Evolutionary conservation across 352 stramenopile species (phyloP).

Genomic region (Phytophthora constricta): DNA sequence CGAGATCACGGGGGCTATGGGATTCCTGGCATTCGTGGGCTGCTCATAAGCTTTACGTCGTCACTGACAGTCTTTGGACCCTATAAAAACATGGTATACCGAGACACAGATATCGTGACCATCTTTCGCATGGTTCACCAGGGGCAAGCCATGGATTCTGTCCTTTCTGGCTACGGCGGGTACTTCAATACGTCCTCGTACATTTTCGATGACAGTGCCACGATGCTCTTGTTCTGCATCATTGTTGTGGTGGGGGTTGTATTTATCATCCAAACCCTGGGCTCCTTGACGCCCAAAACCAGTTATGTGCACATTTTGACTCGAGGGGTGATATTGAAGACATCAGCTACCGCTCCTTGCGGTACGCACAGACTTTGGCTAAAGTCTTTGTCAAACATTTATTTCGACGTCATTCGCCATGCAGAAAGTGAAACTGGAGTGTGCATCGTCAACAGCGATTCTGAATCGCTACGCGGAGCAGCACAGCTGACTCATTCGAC

Average conservation of each 20-base stretch:
- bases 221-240: slow-evolving; percentile 23
- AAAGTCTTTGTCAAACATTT: slow-evolving; percentile 20
- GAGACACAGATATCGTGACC: background rate
- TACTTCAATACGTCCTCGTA: slow-evolving; percentile 25
- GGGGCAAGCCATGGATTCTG: slow-evolving; percentile 21
- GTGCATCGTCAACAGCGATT: too few species aligned
- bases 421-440: too few species aligned
- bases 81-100: slow-evolving; percentile 36
- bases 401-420: slow-evolving; percentile 13
- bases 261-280: background rate
- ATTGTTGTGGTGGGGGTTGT: slow-evolving; percentile 2
- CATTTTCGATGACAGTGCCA: slow-evolving; percentile 17
- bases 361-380: slow-evolving; percentile 18
- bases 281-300: background rate
- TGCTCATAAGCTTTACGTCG: slow-evolving; percentile 46
- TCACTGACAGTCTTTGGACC: slow-evolving; percentile 46
- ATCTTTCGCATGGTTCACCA: slow-evolving; percentile 17
- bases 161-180: slow-evolving; percentile 8
- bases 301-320: background rate
- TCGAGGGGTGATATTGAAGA: slow-evolving; percentile 14
- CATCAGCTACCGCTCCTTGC: slow-evolving; percentile 21
- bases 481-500: too few species aligned
- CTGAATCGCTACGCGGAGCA: too few species aligned
- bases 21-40: slow-evolving; percentile 35
- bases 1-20: slow-evolving; percentile 18